Conservation (phyloP, 768 basidiomycete species). For the Leccinum ochraceum region DNA sequence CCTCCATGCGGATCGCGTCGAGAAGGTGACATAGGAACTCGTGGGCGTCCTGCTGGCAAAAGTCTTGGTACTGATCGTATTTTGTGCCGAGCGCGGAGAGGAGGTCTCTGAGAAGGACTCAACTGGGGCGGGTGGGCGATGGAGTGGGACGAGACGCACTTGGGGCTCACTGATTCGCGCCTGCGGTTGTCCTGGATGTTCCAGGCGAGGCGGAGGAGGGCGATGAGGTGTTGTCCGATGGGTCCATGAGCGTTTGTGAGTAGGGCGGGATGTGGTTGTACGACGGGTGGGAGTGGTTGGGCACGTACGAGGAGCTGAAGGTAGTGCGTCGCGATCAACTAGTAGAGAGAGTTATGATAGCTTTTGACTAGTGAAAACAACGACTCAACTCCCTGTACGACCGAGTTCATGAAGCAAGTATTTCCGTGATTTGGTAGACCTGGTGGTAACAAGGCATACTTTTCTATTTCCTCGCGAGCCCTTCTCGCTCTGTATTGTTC, state of each 20-base stretch:
- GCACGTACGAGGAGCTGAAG: slow-evolving; percentile 60
- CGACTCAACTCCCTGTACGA: slow-evolving; percentile 71
- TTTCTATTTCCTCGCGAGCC: slow-evolving; percentile 63
- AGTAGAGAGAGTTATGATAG: background rate
- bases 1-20: slow-evolving; percentile 94
- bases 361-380: slow-evolving; percentile 17
- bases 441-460: slow-evolving; percentile 62
- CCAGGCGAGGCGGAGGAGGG: slow-evolving; percentile 64
- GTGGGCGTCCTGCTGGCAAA: slow-evolving; percentile 95
- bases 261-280: slow-evolving; percentile 49
- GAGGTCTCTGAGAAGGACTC: slow-evolving; percentile 47
- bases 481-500: slow-evolving; percentile 61
- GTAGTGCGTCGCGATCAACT: slow-evolving; percentile 70
- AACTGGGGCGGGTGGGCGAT: background rate
- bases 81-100: slow-evolving; percentile 73
- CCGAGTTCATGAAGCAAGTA: slow-evolving; percentile 97
- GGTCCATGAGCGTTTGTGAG: slow-evolving; percentile 68
- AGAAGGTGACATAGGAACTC: slow-evolving; percentile 88
- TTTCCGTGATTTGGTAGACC: slow-evolving; percentile 81
- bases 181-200: slow-evolving; percentile 51
- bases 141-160: slow-evolving; percentile 43
- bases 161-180: slow-evolving; percentile 62
- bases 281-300: slow-evolving; percentile 43
- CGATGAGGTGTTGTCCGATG: slow-evolving; percentile 54
- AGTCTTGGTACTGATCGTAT: slow-evolving; percentile 93